These are phyloP conservation scores for Flueggea neowawraea DNA, from an alignment of 441 rosid genomes.

Conservation along the genomic window DNA sequence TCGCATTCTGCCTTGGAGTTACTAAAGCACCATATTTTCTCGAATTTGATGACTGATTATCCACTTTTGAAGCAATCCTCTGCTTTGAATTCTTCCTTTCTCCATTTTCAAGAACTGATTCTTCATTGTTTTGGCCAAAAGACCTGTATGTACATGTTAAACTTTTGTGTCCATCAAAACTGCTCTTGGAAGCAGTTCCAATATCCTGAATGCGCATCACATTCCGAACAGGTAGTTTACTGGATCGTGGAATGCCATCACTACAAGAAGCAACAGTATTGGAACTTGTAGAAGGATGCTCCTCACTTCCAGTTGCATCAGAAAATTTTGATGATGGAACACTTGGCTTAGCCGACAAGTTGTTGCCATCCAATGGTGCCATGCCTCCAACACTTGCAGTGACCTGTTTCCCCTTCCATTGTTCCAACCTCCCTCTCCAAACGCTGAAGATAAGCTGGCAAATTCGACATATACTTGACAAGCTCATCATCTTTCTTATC, in stretches of 20 bases:
- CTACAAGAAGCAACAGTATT: conserved; percentile 16
- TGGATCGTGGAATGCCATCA: conserved; percentile 18
- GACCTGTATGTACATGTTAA: conserved; percentile 29
- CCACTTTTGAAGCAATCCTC: conserved; percentile 22
- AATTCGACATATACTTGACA: conserved; percentile 63
- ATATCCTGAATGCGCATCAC: conserved; percentile 25
- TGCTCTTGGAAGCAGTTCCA: conserved; percentile 39
- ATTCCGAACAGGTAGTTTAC: conserved; percentile 22
- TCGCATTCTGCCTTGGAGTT: conserved; percentile 21
- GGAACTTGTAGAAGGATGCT: conserved; percentile 21
- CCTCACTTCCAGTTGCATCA: conserved; percentile 24
- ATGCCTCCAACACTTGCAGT: background rate
- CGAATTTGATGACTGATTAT: conserved; percentile 24
- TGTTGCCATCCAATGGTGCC: conserved; percentile 19
- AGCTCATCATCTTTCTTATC: conserved; percentile 48
- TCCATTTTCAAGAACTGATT: conserved; percentile 21
- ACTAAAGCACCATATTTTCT: conserved; percentile 17
- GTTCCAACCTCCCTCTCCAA: conserved; percentile 42
- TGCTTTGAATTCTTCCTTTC: conserved; percentile 25
- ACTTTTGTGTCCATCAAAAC: conserved; percentile 33
- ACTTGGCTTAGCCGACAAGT: conserved; percentile 21
- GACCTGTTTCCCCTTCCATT: conserved; percentile 41
- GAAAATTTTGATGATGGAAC: conserved; percentile 23
- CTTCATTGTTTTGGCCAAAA: conserved; percentile 14
- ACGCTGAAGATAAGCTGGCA: conserved; percentile 68